Base-by-base conservation (phyloP, 2,329 filamentous ascomycete genomes). In the Dryadomyces quercus-mongolicae region DNA sequence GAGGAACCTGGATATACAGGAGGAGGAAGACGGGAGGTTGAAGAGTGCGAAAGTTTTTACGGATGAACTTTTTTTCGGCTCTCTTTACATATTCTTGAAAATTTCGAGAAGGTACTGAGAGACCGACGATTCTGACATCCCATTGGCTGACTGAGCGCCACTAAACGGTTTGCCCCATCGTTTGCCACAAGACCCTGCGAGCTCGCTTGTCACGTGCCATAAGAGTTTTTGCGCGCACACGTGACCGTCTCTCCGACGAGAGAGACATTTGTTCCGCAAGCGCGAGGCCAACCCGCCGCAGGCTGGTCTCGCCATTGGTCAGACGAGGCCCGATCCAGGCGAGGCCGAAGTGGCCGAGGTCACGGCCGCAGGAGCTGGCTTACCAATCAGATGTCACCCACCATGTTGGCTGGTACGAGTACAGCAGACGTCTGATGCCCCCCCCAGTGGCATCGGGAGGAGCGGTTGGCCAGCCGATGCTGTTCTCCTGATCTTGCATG, bases 31-130 rank as follows among this genome's bases (percentile, higher is more conserved):
- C n/a, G n/a, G n/a, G n/a, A n/a, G n/a, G n/a, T n/a, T 34, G 22
- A 16, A 31, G 50, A 31, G 47, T 31, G 52, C 25, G 51, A 36
- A 57, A 57, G 51, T 47, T 59, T 59, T 59, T 59, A 57, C 55
- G 57, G 55, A 57, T 49, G 52, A 56, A 49, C 53, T 55, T 59
- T 58, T 58, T 55, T 55, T 56, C 50, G 12, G 21, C 46, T 53
- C 49, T 50, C 53, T 50, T 52, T 55, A 44, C 43, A 45, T 40
- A 36, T 20, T 38, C 18, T 52, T 42, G 48, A 59, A 59, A 59
- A 59, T 53, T 59, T 59, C 57, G 55, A 59, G 57, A 59, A 59
- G 57, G 55, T 59, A 49, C 57, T 57, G 57, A 52, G 55, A 54
- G 34, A 36, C 43, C 34, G 31, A 10, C 44, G 51, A 20, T n/a